Base-by-base conservation (phyloP, 2,329 filamentous ascomycete genomes). In the Phialophora expanda region DNA sequence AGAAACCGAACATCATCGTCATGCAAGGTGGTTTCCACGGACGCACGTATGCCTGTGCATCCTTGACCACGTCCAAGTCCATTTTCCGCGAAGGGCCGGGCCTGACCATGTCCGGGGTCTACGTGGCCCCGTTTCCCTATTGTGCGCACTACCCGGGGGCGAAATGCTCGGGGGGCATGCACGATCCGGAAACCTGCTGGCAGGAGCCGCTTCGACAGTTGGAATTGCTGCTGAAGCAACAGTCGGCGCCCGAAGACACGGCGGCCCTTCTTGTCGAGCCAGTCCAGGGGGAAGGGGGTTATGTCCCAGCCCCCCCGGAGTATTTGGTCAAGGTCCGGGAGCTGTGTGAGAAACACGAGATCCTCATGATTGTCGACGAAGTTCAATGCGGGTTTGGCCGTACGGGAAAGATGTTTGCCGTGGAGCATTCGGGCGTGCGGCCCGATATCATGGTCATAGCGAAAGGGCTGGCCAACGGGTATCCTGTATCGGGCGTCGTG, bases 311-410 rank as follows among this genome's bases (percentile, higher is more conserved):
- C 17, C 34, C 34, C 14, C 14, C 34, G 34, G 34, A 41, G 34
- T 41, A 41, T 7, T 41, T 41, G 34, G 14, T 41, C 4, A 41
- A 41, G 34, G 34, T 41, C 34, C 34, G 34, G 17, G 34, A 41
- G 34, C 14, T 41, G 12, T 41, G 34, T 17, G 34, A 41, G 34
- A 41, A 41, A 17, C 14, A 41, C 34, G 34, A 41, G 34, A 41
- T 41, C 14, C 34, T 41, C 14, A 41, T 51, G 48, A 51, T 51
- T 51, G 78, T 94, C 0, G 92, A 95, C 72, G 77, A 79, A 56
- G 79, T 87, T 58, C 87, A 87, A 84, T 84, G 81, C 66, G 86
- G 86, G 1, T 84, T 85, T 78, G 86, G 86, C 9, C 81, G 86
- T 6, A 81, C 79, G 17, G 86, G 85, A 1, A 83, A 82, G 1